phyloP scores from a whole-genome alignment of 2,329 filamentous ascomycete genomes.

The Xylariaceae sp. region DNA sequence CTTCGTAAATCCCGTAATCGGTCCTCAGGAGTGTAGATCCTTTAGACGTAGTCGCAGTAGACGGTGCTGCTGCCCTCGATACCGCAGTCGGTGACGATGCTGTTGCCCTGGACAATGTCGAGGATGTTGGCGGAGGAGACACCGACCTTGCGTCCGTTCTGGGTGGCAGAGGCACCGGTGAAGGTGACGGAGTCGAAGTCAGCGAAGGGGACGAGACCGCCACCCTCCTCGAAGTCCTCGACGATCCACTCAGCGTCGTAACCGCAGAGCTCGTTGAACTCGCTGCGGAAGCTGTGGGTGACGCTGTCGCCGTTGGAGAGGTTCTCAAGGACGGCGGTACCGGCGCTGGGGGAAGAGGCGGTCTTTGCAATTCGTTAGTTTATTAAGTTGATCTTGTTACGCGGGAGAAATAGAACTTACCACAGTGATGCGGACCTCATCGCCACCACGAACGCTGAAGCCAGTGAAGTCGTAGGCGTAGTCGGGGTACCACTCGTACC shows the following conservation, averaged over 20 bases:
- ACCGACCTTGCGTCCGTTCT: slow-evolving; percentile 35
- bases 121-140: slow-evolving; percentile 39
- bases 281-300: slow-evolving; percentile 44
- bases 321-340: slow-evolving; percentile 36
- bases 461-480: slow-evolving; percentile 48
- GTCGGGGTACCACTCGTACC: slow-evolving; percentile 58
- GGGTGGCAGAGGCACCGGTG: slow-evolving; percentile 36
- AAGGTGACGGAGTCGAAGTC: slow-evolving; percentile 44
- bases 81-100: slow-evolving; percentile 34
- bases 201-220: slow-evolving; percentile 39
- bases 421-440: slow-evolving; percentile 28
- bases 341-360: slow-evolving; percentile 18
- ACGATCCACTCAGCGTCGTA: slow-evolving; percentile 61
- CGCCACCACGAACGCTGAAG: slow-evolving; percentile 35
- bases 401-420: slow-evolving; percentile 8
- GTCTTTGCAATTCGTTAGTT: slow-evolving; percentile 2
- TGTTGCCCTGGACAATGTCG: slow-evolving; percentile 41
- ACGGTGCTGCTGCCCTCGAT: slow-evolving; percentile 28
- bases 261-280: slow-evolving; percentile 43
- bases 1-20: no score
- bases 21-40: no score
- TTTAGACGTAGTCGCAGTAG: slow-evolving; percentile 25
- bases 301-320: slow-evolving; percentile 46
- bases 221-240: slow-evolving; percentile 45
- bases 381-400: neutral